Base-by-base conservation (phyloP, 306 rosid species). In the Adenanthera pavonina region DNA sequence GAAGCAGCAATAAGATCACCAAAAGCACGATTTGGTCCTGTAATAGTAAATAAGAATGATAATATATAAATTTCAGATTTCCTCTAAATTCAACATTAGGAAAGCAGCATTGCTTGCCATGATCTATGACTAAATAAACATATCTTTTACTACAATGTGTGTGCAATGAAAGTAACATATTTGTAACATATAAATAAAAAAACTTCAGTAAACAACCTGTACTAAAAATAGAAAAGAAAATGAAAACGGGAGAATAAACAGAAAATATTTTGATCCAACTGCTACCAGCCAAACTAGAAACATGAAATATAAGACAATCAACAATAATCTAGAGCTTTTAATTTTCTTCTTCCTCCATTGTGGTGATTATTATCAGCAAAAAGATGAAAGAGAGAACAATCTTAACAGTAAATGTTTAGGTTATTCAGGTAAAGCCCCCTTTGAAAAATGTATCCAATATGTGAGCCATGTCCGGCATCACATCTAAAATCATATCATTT, bases 1-100 rank as follows among this genome's bases (percentile, higher is more conserved):
- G 99, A 95, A 72, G 94, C 89, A 77, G 94, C 89, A 87, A 95
- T 86, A 76, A 95, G 86, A 72, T 93, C 99, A 43, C 99, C 99
- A 80, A 95, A 95, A 40, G 94, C 93, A 41, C 89, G 94, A 75
- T 88, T 81, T 41, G 96, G 95, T 65, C 99, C 99, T 93, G 87
- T 64, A 87, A 80, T 56, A 16, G n/a, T 64, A 75, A 65, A 59
- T 0, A 59, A 2, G 52, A 52, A 17, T 43, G 33, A 69, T 19
- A 69, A 59, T 69, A 56, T 8, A 52, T 34, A 48, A 61, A 11
- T 30, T 30, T 68, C 36, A 15, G 13, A 64, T 9, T 13, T 60
- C 15, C 59, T 54, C 48, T 19, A 11, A 71, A 44, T 35, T 48
- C 56, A 9, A 83, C 72, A 69, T 19, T 53, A 74, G 81, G 10